phyloP scores from a whole-genome alignment of 371 early-diverging fungal species.

The Syncephalastrum monosporum region DNA sequence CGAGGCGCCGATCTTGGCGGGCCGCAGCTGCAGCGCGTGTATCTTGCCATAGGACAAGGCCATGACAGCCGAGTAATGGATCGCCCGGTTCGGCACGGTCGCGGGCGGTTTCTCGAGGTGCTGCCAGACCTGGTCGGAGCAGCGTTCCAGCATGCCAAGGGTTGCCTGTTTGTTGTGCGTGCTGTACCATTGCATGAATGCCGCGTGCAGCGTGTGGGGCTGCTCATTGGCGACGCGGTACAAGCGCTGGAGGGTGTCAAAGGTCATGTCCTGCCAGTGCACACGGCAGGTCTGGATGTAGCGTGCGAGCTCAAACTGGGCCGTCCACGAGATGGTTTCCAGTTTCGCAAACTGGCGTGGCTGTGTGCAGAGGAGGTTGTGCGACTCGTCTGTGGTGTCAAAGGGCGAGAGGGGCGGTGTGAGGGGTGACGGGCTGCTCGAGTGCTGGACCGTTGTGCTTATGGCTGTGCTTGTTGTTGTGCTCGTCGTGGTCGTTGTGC shows the following conservation, averaged over 20 bases:
- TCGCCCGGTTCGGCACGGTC: slow-evolving; percentile 14
- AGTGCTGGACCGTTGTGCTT: background rate
- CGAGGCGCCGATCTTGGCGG: slow-evolving; percentile 33
- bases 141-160: slow-evolving; percentile 26
- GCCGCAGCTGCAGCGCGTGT: slow-evolving; percentile 21
- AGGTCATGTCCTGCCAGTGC: slow-evolving; percentile 25
- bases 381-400: background rate
- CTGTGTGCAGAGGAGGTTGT: slow-evolving; percentile 8
- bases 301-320: slow-evolving; percentile 35
- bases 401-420: slow-evolving; percentile 22
- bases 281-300: slow-evolving; percentile 21
- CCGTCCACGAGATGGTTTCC: slow-evolving; percentile 21
- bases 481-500: background rate
- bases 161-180: background rate
- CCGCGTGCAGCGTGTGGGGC: slow-evolving; percentile 22
- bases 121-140: slow-evolving; percentile 33
- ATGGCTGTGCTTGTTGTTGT: background rate
- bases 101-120: slow-evolving; percentile 11
- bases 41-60: slow-evolving; percentile 3
- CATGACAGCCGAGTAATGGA: slow-evolving; percentile 33
- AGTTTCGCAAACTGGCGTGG: slow-evolving; percentile 11
- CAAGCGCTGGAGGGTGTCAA: slow-evolving; percentile 29
- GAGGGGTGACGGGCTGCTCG: slow-evolving; percentile 2
- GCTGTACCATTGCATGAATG: slow-evolving; percentile 35
- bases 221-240: slow-evolving; percentile 15